phyloP scores from a whole-genome alignment of 805 yeast species.

The Zygotorulaspora sp. region DNA sequence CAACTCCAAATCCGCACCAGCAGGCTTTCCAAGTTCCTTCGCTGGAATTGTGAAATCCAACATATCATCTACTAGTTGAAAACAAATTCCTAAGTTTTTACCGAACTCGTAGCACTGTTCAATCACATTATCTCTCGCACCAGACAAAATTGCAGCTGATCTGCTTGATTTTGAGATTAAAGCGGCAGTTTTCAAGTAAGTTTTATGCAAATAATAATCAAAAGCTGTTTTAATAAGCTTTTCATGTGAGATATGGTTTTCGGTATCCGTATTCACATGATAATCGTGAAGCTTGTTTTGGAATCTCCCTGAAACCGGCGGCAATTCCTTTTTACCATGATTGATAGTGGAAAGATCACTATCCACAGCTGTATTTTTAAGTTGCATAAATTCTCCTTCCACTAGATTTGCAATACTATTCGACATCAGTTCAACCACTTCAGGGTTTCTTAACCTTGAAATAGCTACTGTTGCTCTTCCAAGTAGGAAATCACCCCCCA shows the following conservation, averaged over 20 bases:
- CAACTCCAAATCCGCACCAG: constrained; percentile 88
- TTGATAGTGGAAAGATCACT: constrained; percentile 39
- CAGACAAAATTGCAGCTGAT: constrained; percentile 88
- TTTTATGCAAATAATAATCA: constrained; percentile 91
- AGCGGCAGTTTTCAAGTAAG: constrained; percentile 92
- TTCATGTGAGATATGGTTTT: constrained; percentile 45
- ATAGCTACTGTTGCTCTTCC: constrained; percentile 97
- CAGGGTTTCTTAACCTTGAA: constrained; percentile 91
- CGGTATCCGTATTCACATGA: constrained; percentile 22
- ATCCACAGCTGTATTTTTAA: constrained; percentile 81
- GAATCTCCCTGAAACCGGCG: constrained; percentile 28
- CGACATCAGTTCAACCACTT: constrained; percentile 91
- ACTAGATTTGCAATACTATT: constrained; percentile 95
- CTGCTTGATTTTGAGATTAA: constrained; percentile 90
- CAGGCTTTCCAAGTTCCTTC: constrained; percentile 84
- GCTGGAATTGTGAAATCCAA: constrained; percentile 90
- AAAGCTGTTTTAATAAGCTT: constrained; percentile 82
- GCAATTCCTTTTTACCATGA: constrained; percentile 35
- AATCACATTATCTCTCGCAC: constrained; percentile 67
- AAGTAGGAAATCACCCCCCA: constrained; percentile 92
- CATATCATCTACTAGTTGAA: constrained; percentile 95
- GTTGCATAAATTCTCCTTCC: constrained; percentile 98
- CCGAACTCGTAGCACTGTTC: constrained; percentile 90
- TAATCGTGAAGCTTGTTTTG: constrained; percentile 30
- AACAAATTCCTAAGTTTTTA: constrained; percentile 86